phyloP scores from a whole-genome alignment of 306 rosid genomes.

The Neltuma alba region DNA sequence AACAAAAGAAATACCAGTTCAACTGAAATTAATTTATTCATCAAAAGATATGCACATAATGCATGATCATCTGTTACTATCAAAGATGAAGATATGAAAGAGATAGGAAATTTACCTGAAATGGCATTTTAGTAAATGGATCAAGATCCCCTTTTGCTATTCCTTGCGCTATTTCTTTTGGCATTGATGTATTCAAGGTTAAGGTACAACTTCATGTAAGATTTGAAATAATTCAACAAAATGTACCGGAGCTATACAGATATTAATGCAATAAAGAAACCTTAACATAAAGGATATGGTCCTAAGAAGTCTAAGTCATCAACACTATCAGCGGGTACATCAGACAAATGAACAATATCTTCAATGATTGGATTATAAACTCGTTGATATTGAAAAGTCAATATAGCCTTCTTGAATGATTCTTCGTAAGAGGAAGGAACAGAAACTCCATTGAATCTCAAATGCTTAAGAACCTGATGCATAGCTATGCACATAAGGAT shows the following conservation, averaged over 20 bases:
- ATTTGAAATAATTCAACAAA: conserved; percentile 34
- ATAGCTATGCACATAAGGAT: conserved; percentile 36
- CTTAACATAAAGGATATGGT: conserved; percentile 76
- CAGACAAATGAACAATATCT: conserved; percentile 71
- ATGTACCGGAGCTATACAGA: conserved; percentile 16
- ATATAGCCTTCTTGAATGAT: conserved; percentile 79
- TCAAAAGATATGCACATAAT: not conserved
- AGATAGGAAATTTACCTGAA: conserved; percentile 57
- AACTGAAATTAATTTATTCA: conserved; percentile 14
- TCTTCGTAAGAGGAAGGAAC: conserved; percentile 87
- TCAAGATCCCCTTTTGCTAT: conserved; percentile 90
- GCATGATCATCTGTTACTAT: not conserved
- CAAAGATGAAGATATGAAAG: conserved; percentile 13
- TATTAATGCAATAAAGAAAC: conserved; percentile 19
- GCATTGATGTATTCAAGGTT: conserved; percentile 64
- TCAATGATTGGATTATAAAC: conserved; percentile 72
- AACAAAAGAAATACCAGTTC: conserved; percentile 10
- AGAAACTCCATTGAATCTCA: conserved; percentile 71
- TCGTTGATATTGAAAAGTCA: conserved; percentile 88
- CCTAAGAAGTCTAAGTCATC: conserved; percentile 83
- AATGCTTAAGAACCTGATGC: conserved; percentile 82
- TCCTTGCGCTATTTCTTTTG: conserved; percentile 73
- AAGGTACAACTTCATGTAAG: conserved; percentile 50
- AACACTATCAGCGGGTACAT: conserved; percentile 49
- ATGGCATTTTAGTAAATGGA: conserved; percentile 82